Percentiles rank a stretch among this genome's conserved stretches.
Conservation (phyloP, 768 basidiomycete genomes). For the Psilocybe cyanescens region DNA sequence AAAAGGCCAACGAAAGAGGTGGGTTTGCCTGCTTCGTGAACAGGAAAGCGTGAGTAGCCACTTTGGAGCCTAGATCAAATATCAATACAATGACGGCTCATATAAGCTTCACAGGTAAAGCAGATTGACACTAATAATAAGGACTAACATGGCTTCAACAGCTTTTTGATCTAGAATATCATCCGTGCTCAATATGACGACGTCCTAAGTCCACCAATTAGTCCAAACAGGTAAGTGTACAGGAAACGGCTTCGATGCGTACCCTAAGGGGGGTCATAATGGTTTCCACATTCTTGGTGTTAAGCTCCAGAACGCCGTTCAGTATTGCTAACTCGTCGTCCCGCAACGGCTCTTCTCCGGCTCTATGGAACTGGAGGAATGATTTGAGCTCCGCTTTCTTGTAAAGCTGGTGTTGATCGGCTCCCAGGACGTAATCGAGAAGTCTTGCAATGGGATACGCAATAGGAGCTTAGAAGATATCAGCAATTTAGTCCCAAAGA, state of each 20-base stretch:
- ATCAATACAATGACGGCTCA: not conserved
- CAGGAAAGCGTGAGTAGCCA: constrained; percentile 92
- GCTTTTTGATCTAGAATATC: constrained; percentile 77
- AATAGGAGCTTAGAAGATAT: constrained; percentile 58
- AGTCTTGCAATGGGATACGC: constrained; percentile 83
- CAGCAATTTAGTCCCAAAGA: constrained; percentile 20
- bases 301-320: constrained; percentile 79
- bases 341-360: constrained; percentile 74
- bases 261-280: constrained; percentile 87
- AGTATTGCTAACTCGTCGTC: constrained; percentile 84
- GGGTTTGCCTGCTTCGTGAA: constrained; percentile 75
- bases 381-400: constrained; percentile 83
- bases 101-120: not conserved
- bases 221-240: not conserved
- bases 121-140: not conserved
- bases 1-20: constrained; percentile 80
- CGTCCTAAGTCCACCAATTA: constrained; percentile 54
- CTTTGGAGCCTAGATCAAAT: constrained; percentile 52
- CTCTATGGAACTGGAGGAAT: constrained; percentile 79
- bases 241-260: constrained; percentile 22
- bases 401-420: constrained; percentile 70
- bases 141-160: constrained; percentile 69
- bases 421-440: constrained; percentile 82
- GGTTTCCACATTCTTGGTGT: constrained; percentile 69
- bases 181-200: constrained; percentile 78